Base-by-base conservation (phyloP, 495 filamentous ascomycete genomes). In the Penicillium parvum region DNA sequence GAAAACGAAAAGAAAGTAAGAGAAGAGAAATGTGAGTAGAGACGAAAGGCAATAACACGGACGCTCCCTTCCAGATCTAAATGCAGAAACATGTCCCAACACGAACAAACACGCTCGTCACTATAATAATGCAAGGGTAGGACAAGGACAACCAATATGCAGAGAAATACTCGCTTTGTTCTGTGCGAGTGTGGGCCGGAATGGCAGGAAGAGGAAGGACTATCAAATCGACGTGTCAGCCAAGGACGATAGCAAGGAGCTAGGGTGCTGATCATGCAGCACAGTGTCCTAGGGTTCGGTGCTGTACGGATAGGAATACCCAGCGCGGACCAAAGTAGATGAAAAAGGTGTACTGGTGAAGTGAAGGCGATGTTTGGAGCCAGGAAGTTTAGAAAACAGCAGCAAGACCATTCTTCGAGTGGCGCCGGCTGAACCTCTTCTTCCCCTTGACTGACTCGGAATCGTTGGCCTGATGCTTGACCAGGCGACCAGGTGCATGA, bases 361-460 rank as follows among this genome's bases (percentile, higher is more conserved):
- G 33, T 14, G 11, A 45, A 44, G 33, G 15, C n/a, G 40, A 39
- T 44, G 37, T 22, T 9, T 8, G 25, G 28, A 12, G 18, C 7
- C 26, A 26, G 23, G 5, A 22, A 26, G 11, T 12, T 57, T 65
- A 91, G 55, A 91, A 90, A 21, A 86, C 85, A 25, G 89, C 83
- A 9, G 88, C 86, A 18, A 95, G 73, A 14, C 89, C 89, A 57
- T 85, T 92, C 68, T 94, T 95, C 6, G 85, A 90, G 65, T 92
- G 86, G 45, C 90, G 75, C 59, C 87, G 87, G 63, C 86, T 91
- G 65, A 96, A 96, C 23, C 89, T 75, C 61, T 94, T 88, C 37
- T 81, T 77, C 52, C 77, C 76, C 53, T 77, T 81, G 11, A 75
- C 54, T 12, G 74, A 76, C 25, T 87, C 82, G 25, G 60, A 56